Conservation (phyloP, 441 rosid species). For the Biscutella laevigata region DNA sequence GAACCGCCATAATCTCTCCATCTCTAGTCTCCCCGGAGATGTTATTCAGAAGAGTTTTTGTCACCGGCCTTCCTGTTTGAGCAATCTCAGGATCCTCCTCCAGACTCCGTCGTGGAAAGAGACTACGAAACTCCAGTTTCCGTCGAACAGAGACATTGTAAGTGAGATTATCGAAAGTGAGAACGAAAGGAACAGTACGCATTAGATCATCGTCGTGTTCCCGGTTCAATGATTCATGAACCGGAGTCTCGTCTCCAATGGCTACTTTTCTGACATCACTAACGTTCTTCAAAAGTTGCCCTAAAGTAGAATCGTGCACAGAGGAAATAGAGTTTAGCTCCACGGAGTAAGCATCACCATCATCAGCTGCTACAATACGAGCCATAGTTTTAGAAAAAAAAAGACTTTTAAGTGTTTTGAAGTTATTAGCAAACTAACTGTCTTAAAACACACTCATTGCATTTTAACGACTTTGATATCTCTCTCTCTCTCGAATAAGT, state of each 20-base stretch:
- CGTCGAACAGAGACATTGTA: conserved; percentile 56
- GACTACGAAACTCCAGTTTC: conserved; percentile 29
- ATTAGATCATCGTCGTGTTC: conserved; percentile 21
- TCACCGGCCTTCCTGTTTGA: conserved; percentile 23
- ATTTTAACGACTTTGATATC: neutral
- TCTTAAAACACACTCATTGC: conserved; percentile 6
- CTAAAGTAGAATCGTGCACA: conserved; percentile 36
- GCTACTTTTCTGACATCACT: conserved; percentile 56
- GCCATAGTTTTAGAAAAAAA: conserved; percentile 31
- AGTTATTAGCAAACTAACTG: neutral
- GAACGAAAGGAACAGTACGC: conserved; percentile 54
- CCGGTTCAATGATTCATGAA: conserved; percentile 31
- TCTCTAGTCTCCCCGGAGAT: conserved; percentile 66
- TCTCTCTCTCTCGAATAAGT: too few relatives aligned
- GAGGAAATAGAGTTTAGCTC: conserved; percentile 30
- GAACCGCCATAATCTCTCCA: conserved; percentile 40
- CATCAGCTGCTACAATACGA: conserved; percentile 44
- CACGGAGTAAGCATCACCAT: conserved; percentile 19
- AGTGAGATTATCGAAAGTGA: conserved; percentile 59
- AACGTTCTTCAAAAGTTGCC: conserved; percentile 63
- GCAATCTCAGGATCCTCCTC: conserved; percentile 31
- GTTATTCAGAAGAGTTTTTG: conserved; percentile 42
- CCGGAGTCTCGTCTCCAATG: conserved; percentile 71
- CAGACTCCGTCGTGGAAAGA: conserved; percentile 17
- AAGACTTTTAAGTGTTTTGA: neutral